Percentiles rank a stretch among this genome's conserved stretches.
Evolutionary conservation across 176 grass and related monocot genomes (phyloP).

Genomic region (Oryza glumipatula): DNA sequence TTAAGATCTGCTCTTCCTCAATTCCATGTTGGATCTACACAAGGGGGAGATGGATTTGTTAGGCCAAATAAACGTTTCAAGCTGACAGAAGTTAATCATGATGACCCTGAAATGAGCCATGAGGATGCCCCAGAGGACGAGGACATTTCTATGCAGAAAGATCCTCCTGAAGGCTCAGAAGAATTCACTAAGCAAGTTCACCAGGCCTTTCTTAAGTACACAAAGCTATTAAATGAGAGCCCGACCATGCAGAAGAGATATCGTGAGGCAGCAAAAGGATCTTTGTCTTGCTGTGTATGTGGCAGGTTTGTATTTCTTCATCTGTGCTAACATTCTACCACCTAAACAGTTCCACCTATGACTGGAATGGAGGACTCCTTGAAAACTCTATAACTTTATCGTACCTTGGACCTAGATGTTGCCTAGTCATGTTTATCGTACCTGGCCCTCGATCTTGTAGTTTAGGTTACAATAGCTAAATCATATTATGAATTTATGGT

Average conservation of each 20-base stretch:
- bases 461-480: constrained; percentile 27
- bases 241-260: constrained; percentile 61
- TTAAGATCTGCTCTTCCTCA: constrained; percentile 36
- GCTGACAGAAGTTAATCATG: constrained; percentile 41
- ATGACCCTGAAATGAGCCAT: constrained; percentile 32
- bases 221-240: constrained; percentile 71
- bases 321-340: constrained; percentile 44
- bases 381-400: not conserved
- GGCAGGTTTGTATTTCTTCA: constrained; percentile 92
- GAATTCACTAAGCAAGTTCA: constrained; percentile 83
- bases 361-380: constrained; percentile 28
- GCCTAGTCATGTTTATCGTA: constrained; percentile 2
- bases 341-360: constrained; percentile 40
- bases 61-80: constrained; percentile 54
- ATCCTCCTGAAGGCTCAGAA: constrained; percentile 78
- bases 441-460: not conserved
- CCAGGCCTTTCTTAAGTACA: constrained; percentile 73
- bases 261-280: constrained; percentile 57
- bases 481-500: not conserved
- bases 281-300: constrained; percentile 76
- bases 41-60: constrained; percentile 41
- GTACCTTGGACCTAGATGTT: constrained; percentile 17
- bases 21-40: constrained; percentile 42
- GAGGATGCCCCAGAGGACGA: constrained; percentile 49
- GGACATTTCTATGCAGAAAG: constrained; percentile 46